phyloP scores from a whole-genome alignment of 208 protist species.

The Blastocrithidia nonstop region DNA sequence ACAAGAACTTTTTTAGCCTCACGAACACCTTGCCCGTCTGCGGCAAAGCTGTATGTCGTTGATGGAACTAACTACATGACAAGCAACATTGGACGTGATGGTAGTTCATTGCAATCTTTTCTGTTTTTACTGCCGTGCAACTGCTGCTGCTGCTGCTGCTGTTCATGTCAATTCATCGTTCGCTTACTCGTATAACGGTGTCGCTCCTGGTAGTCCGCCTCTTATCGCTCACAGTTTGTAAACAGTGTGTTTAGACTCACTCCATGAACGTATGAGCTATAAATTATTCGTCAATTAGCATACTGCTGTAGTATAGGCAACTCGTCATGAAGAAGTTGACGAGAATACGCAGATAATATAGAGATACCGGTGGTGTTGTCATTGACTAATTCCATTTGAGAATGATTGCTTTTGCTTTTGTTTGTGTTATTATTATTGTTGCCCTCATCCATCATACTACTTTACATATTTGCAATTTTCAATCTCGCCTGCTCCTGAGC shows the following conservation, averaged over 20 bases:
- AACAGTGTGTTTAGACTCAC: slow-evolving; percentile 31
- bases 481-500: no score
- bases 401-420: background rate
- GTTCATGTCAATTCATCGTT: no score
- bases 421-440: slow-evolving; percentile 5
- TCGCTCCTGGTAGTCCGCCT: slow-evolving; percentile 10
- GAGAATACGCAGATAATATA: slow-evolving; percentile 22
- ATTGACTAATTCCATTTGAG: background rate
- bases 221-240: slow-evolving; percentile 25
- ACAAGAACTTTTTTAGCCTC: slow-evolving; percentile 6
- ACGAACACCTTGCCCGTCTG: slow-evolving; percentile 17
- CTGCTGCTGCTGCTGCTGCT: background rate
- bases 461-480: no score
- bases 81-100: slow-evolving; percentile 42
- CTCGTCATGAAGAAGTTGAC: slow-evolving; percentile 32
- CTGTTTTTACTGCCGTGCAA: background rate
- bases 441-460: no score
- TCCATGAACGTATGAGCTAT: slow-evolving; percentile 56
- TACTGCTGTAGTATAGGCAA: slow-evolving; percentile 49
- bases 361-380: slow-evolving; percentile 10
- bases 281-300: slow-evolving; percentile 45
- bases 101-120: background rate
- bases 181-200: no score
- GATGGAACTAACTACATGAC: slow-evolving; percentile 33
- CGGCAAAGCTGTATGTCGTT: slow-evolving; percentile 13